A percentile compares a stretch with the other conserved stretches of the same genome.
phyloP scores from a whole-genome alignment of 768 basidiomycete genomes.

The Trametes punicea region DNA sequence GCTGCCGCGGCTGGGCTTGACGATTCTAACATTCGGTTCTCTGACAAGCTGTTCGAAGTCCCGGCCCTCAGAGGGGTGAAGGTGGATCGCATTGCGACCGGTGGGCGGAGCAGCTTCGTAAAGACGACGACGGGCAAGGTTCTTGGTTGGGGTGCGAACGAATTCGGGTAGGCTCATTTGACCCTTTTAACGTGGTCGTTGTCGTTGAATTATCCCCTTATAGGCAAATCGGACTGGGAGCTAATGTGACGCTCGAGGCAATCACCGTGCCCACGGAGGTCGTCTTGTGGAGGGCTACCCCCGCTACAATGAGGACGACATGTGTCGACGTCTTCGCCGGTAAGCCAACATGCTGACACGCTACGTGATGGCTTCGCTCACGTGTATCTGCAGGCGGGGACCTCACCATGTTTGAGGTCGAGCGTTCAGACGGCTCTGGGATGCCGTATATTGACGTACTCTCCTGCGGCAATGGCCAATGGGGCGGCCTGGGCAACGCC shows the following conservation, averaged over 20 bases:
- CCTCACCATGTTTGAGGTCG: conserved; percentile 72
- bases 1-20: conserved; percentile 24
- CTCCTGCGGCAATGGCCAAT: conserved; percentile 81
- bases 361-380: not conserved
- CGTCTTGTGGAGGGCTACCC: conserved; percentile 58
- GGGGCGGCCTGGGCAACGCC: conserved; percentile 70
- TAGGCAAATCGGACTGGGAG: conserved; percentile 81
- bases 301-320: conserved; percentile 47
- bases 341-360: conserved; percentile 24
- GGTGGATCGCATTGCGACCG: conserved; percentile 69
- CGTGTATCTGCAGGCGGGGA: conserved; percentile 54
- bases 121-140: conserved; percentile 68
- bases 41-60: conserved; percentile 70
- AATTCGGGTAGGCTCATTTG: conserved; percentile 57
- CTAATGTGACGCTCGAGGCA: conserved; percentile 54
- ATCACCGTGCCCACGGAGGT: conserved; percentile 86
- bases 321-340: conserved; percentile 70
- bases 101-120: conserved; percentile 69
- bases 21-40: conserved; percentile 56
- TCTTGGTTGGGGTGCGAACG: conserved; percentile 88
- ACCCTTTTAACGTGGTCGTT: conserved; percentile 1
- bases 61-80: conserved; percentile 64
- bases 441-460: conserved; percentile 52
- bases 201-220: conserved; percentile 4
- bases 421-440: conserved; percentile 41